Conservation (phyloP, 495 filamentous ascomycete species). For the Poronia punctata region DNA sequence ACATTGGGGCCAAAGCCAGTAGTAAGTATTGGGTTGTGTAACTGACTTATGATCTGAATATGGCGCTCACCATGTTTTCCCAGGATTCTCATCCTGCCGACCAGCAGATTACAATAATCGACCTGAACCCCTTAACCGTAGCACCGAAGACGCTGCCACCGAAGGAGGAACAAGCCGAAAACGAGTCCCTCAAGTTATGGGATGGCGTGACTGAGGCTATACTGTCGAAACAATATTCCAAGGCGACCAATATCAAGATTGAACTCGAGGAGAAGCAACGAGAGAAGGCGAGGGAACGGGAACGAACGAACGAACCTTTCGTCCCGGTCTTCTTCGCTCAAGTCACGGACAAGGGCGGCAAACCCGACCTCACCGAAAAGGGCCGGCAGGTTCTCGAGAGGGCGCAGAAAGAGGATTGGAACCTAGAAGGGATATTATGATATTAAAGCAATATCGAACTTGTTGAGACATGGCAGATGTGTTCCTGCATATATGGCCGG, state of each 20-base stretch:
- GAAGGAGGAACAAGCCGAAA: constrained; percentile 64
- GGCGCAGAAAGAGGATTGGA: constrained; percentile 56
- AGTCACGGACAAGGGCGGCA: constrained; percentile 63
- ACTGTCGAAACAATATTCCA: constrained; percentile 67
- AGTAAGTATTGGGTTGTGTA: constrained; percentile 27
- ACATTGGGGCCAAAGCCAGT: constrained; percentile 44
- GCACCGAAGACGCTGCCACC: constrained; percentile 74
- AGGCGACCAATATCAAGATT: constrained; percentile 79
- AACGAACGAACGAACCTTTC: constrained; percentile 60
- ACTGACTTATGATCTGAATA: not conserved
- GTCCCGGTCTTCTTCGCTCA: constrained; percentile 85
- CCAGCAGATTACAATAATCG: constrained; percentile 67
- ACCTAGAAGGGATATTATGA: constrained; percentile 33
- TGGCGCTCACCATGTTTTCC: constrained; percentile 6
- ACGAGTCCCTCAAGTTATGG: constrained; percentile 91
- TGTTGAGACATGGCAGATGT: not conserved
- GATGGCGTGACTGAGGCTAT: constrained; percentile 82
- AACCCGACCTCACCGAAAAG: constrained; percentile 72
- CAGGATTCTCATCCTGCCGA: constrained; percentile 44
- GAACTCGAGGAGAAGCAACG: constrained; percentile 89
- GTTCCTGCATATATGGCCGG: not conserved
- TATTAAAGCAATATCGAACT: not conserved
- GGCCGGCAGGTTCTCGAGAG: constrained; percentile 63
- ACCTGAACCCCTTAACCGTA: constrained; percentile 72
- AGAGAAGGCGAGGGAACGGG: constrained; percentile 71